Percentiles rank a stretch among this genome's conserved stretches.
These are phyloP conservation scores for Chamaecrista fasciculata DNA, from an alignment of 306 rosid species.

Conservation along the genomic window DNA sequence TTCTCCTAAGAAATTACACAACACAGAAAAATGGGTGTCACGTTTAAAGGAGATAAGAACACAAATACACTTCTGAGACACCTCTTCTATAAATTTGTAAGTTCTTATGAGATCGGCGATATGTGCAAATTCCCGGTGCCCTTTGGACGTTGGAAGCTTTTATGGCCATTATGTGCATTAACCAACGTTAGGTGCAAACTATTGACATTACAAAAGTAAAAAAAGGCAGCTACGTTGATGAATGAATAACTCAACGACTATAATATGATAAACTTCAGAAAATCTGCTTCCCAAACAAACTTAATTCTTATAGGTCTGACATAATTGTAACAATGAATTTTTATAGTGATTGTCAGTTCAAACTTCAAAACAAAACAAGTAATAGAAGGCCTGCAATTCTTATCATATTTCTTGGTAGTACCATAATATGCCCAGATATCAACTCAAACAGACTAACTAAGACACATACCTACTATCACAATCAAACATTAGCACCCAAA, in stretches of 20 bases:
- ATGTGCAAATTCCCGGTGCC: neutral
- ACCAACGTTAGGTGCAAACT: no score
- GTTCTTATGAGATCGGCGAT: neutral
- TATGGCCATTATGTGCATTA: neutral
- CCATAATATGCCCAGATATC: no score
- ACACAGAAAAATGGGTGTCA: neutral
- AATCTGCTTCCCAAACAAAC: neutral
- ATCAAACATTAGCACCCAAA: neutral
- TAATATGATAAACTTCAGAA: neutral
- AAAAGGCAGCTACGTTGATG: no score
- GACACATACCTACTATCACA: neutral
- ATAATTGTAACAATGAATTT: neutral
- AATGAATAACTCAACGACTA: no score
- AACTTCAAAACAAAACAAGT: neutral
- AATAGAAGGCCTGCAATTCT: neutral
- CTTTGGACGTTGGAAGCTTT: neutral
- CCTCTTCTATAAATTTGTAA: slow-evolving; percentile 14
- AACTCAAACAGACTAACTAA: no score
- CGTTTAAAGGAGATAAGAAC: slow-evolving; percentile 6
- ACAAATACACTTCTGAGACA: slow-evolving; percentile 21
- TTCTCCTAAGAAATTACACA: slow-evolving; percentile 52
- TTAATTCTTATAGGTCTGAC: neutral
- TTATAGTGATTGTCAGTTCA: neutral
- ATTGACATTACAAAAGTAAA: no score
- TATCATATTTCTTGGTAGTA: neutral